Conservation (phyloP, 2,329 filamentous ascomycete genomes). For the Diaporthe amygdali region DNA sequence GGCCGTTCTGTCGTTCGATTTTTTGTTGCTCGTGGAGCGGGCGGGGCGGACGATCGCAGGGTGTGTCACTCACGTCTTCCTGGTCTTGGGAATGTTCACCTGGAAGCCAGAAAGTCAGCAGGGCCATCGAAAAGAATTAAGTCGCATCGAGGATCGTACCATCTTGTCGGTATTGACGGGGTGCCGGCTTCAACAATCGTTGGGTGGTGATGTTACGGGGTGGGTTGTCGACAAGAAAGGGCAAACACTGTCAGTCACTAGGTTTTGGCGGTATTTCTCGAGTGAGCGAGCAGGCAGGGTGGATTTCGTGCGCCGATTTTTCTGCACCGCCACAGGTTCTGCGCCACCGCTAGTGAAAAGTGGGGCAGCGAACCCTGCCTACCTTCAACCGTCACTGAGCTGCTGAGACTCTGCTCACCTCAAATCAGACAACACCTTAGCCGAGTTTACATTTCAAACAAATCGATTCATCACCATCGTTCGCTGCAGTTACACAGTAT, state of each 20-base stretch:
- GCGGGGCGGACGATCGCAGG: constrained; percentile 83
- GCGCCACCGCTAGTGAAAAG: constrained; percentile 2
- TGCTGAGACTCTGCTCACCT: too few species aligned
- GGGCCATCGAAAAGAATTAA: neutral
- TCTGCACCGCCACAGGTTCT: constrained; percentile 7
- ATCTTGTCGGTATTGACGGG: constrained; percentile 27
- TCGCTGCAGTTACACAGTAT: neutral
- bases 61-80: constrained; percentile 73
- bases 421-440: neutral
- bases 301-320: constrained; percentile 19
- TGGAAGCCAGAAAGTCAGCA: constrained; percentile 39
- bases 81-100: constrained; percentile 99
- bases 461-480: neutral
- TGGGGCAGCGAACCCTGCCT: neutral
- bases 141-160: constrained; percentile 13
- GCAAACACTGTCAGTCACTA: neutral
- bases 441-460: neutral
- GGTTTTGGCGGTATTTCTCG: constrained; percentile 20
- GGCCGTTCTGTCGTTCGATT: neutral
- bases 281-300: constrained; percentile 3
- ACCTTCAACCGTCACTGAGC: neutral
- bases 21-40: constrained; percentile 78
- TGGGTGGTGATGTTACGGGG: constrained; percentile 22
- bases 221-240: constrained; percentile 19
- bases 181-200: constrained; percentile 22